Evolutionary conservation across 495 filamentous ascomycete genomes (phyloP), one percentile per base, ranked within the genome.

Genomic region (Penicillium silybi): DNA sequence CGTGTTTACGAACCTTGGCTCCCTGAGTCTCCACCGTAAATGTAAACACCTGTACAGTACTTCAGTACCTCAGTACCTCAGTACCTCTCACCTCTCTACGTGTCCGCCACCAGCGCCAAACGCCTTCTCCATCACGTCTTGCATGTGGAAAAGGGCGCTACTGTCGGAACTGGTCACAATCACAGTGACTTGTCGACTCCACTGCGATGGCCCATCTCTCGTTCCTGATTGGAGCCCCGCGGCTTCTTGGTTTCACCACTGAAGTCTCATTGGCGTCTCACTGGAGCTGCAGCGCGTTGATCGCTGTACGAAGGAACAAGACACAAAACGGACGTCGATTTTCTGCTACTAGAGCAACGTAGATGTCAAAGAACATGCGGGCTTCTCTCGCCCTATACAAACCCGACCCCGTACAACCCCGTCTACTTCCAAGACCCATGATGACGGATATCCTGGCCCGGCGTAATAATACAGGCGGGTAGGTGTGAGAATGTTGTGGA

Each of bases 91-190:
- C 3, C 29, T 37, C 32, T 7, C 34, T 25, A 13, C 2, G 41
- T 37, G 18, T 32, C 53, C 44, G 54, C 55, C 55, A 58, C 55
- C 54, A 58, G 55, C 55, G 55, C 55, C 50, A 53, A 58, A 57
- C 52, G 27, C 19, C 41, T 29, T n/a, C 41, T 18, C 48, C n/a
- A 18, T 32, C 37, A 20, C 23, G 9, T 16, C 23, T 49, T 34
- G 22, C 46, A 16, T 26, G 37, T 38, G 29, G 25, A 13, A 20
- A 44, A 34, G 18, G 19, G 48, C 48, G 54, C 54, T 52, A 53
- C 50, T 57, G 54, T 49, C 54, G 54, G 48, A 40, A 20, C 37
- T 56, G 53, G 50, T 61, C 58, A 61, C 58, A 54, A 61, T 61
- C 58, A 61, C 58, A 61, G 44, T 49, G 32, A 50, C 51, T 45